Evolutionary conservation across 179 eudicot species (phyloP).

Genomic region (Pouteria campechiana): DNA sequence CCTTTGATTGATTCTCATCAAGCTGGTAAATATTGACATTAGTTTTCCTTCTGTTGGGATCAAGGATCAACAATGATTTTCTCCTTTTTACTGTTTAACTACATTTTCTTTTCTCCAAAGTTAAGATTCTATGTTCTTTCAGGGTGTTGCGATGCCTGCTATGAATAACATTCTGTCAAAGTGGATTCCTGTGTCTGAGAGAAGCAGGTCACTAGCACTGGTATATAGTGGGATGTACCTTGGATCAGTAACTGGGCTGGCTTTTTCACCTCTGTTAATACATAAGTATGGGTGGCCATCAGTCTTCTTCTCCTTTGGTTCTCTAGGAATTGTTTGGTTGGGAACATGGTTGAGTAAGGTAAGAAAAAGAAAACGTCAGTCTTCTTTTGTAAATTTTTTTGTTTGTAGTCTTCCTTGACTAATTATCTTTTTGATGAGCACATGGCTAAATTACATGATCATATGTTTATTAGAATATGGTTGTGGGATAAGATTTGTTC

Average conservation of each 20-base stretch:
- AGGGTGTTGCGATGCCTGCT: constrained; percentile 99
- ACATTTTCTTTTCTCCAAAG: no score
- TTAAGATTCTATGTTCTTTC: constrained; percentile 10
- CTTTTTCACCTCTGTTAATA: constrained; percentile 76
- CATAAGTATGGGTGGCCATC: constrained; percentile 92
- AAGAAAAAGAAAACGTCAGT: no score
- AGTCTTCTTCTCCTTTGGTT: constrained; percentile 90
- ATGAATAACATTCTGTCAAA: constrained; percentile 90
- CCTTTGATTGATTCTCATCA: no score
- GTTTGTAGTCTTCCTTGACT: no score
- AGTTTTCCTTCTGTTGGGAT: no score
- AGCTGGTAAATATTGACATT: no score
- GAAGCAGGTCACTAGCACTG: constrained; percentile 90
- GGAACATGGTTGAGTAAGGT: constrained; percentile 78
- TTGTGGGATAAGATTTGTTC: no score
- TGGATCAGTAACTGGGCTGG: constrained; percentile 90
- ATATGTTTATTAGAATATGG: no score
- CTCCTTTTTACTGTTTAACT: no score
- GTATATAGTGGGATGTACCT: constrained; percentile 99
- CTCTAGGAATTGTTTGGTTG: constrained; percentile 87
- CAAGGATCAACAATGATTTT: no score
- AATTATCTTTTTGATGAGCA: no score
- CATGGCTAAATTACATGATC: no score
- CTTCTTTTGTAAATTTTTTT: background rate
- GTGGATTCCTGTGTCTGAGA: constrained; percentile 94